Evolutionary conservation across 23 red algal genomes (phyloP).

Genomic region (Cyanidiococcus yangmingshanensis): DNA sequence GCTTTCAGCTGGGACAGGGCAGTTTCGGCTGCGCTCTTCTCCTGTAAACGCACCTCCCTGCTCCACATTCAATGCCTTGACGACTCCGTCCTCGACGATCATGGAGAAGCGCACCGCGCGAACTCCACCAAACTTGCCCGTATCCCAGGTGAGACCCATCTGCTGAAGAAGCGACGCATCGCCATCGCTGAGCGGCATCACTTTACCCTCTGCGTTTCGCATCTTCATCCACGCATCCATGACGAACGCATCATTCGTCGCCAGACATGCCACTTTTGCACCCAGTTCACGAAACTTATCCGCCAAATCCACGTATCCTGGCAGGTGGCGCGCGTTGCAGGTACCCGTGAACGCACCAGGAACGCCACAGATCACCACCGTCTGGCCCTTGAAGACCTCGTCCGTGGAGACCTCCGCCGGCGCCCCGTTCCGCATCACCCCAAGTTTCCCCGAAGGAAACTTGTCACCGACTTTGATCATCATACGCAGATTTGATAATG

Average conservation of each 20-base stretch:
- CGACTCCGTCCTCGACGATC: conserved; percentile 68
- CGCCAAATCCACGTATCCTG: conserved; percentile 36
- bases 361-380: conserved; percentile 63
- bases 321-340: conserved; percentile 64
- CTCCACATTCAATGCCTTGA: conserved; percentile 80
- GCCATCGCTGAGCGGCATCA: conserved; percentile 74
- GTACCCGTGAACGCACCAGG: conserved; percentile 82
- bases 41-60: conserved; percentile 20
- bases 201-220: conserved; percentile 30
- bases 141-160: conserved; percentile 62
- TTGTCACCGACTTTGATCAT: conserved; percentile 10
- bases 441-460: conserved; percentile 33
- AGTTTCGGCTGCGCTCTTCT: conserved; percentile 2
- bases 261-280: conserved; percentile 52
- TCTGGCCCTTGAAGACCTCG: conserved; percentile 54
- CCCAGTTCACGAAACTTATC: conserved; percentile 48
- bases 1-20: conserved; percentile 1
- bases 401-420: conserved; percentile 28
- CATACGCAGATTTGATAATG: not conserved
- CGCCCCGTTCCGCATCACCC: conserved; percentile 28
- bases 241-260: conserved; percentile 93
- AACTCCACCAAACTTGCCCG: conserved; percentile 78
- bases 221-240: conserved; percentile 65
- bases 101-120: conserved; percentile 47
- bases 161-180: conserved; percentile 49